Percentiles rank a stretch among this genome's conserved stretches.
phyloP scores from a whole-genome alignment of 2,329 filamentous ascomycete species.

The Aureobasidium vineae region DNA sequence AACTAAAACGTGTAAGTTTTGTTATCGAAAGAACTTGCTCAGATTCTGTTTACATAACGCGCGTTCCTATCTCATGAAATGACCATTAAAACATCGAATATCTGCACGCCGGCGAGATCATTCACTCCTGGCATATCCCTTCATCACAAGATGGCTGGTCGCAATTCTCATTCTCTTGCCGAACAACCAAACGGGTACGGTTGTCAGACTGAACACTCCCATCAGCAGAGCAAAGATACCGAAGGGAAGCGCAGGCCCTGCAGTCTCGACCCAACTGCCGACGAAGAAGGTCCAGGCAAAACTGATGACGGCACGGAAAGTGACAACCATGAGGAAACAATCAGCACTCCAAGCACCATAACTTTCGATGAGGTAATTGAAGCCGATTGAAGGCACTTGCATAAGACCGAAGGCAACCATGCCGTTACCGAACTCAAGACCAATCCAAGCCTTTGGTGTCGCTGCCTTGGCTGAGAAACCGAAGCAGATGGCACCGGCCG shows the following conservation, averaged over 20 bases:
- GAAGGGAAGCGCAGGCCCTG: constrained; percentile 51
- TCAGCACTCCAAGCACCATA: constrained; percentile 42
- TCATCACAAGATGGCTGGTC: constrained; percentile 31
- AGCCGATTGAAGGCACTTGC: constrained; percentile 45
- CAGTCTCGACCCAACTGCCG: constrained; percentile 47
- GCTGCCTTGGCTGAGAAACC: constrained; percentile 45
- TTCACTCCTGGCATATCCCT: constrained; percentile 1
- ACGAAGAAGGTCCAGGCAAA: constrained; percentile 58
- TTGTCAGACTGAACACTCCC: constrained; percentile 48
- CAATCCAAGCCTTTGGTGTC: constrained; percentile 41
- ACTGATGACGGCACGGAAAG: constrained; percentile 49
- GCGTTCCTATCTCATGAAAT: background rate
- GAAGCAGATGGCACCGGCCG: constrained; percentile 42
- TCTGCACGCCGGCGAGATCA: background rate
- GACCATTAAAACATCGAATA: background rate
- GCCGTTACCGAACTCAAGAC: constrained; percentile 42
- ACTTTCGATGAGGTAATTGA: constrained; percentile 44
- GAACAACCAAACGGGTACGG: constrained; percentile 41
- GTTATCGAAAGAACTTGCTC: background rate
- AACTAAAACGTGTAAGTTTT: background rate
- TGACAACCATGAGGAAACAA: constrained; percentile 56
- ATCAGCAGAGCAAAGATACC: constrained; percentile 55
- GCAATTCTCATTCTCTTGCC: constrained; percentile 46
- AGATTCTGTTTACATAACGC: background rate
- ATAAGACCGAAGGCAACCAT: constrained; percentile 46